Evolutionary conservation across 345 rosid genomes (phyloP).

Genomic region (Gossypium ekmanianum): DNA sequence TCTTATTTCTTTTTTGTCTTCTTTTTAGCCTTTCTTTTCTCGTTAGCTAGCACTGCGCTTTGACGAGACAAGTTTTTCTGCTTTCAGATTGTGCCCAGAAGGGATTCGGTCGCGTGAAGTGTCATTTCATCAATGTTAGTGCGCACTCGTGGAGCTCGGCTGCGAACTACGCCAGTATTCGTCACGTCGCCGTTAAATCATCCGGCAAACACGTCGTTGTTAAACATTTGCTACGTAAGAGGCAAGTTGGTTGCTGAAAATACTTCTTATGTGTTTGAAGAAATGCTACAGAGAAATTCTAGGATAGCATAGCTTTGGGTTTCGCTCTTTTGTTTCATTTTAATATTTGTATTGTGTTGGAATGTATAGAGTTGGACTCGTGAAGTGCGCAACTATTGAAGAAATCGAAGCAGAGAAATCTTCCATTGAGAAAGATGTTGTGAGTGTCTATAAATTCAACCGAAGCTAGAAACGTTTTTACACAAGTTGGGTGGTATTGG

Average conservation of each 20-base stretch:
- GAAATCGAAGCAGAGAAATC: constrained; percentile 88
- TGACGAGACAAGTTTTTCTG: not conserved
- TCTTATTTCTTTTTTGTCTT: not conserved
- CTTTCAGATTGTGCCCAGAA: constrained; percentile 39
- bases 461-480: not conserved
- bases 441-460: constrained; percentile 29
- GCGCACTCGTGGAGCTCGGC: constrained; percentile 34
- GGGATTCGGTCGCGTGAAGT: constrained; percentile 21
- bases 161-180: constrained; percentile 27
- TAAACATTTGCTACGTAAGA: constrained; percentile 39
- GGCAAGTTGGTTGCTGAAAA: constrained; percentile 30
- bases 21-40: not conserved
- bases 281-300: constrained; percentile 4
- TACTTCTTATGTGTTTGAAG: constrained; percentile 8
- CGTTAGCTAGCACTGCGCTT: not conserved
- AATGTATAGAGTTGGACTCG: constrained; percentile 42
- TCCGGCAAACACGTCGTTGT: constrained; percentile 31
- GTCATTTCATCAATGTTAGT: constrained; percentile 17
- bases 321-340: not conserved
- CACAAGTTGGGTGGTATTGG: not conserved
- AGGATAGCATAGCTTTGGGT: not conserved
- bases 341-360: not conserved
- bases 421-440: constrained; percentile 71
- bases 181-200: constrained; percentile 21
- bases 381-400: constrained; percentile 79